A percentile compares a stretch with the other conserved stretches of the same genome.
phyloP scores from a whole-genome alignment of 75 land plant species.

The Pseudotsuga menziesii region DNA sequence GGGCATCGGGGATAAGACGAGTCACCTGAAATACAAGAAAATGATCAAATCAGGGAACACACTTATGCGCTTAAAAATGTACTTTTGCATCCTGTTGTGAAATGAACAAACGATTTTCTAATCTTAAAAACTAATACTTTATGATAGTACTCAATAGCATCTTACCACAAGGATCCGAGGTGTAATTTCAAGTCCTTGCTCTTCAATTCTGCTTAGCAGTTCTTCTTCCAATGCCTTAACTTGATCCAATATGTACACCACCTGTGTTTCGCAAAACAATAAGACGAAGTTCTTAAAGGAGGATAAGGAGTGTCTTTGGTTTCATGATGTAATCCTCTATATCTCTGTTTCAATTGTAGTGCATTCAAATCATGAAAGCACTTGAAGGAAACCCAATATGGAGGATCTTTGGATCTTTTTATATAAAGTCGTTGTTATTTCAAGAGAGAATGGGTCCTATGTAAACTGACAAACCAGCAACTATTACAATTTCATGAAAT shows the following conservation, averaged over 20 bases:
- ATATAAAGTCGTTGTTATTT: neutral
- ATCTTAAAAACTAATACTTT: neutral
- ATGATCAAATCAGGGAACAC: neutral
- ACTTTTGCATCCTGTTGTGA: neutral
- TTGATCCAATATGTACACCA: conserved; percentile 78
- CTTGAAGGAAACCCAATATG: neutral
- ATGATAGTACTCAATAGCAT: conserved; percentile 39
- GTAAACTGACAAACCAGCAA: neutral
- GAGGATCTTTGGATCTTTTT: neutral
- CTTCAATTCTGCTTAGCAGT: conserved; percentile 46
- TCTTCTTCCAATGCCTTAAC: conserved; percentile 63
- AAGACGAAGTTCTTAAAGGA: conserved; percentile 32
- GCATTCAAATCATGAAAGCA: neutral
- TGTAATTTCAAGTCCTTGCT: conserved; percentile 56
- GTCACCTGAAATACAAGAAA: conserved; percentile 38
- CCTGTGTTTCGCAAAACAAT: conserved; percentile 92
- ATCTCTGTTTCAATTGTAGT: neutral
- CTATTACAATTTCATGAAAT: neutral
- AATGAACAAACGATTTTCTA: neutral
- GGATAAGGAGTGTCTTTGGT: too few species aligned
- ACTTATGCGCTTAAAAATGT: neutral
- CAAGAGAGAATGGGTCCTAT: neutral
- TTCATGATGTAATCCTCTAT: neutral
- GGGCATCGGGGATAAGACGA: conserved; percentile 58
- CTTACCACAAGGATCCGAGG: conserved; percentile 63